Conservation (phyloP, 176 grass and related monocot genomes). For the Aegilops tauschii region DNA sequence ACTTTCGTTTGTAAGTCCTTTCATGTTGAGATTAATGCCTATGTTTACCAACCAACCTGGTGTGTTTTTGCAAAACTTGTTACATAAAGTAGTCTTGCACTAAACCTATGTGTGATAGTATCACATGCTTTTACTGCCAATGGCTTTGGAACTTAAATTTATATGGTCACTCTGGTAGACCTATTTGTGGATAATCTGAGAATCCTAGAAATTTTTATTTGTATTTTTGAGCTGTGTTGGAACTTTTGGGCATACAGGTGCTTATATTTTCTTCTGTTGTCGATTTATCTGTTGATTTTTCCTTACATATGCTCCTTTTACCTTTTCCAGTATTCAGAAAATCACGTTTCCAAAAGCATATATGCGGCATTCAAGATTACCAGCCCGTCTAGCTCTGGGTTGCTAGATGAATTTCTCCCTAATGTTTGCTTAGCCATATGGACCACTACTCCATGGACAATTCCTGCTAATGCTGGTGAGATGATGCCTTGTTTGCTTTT, state of each 20-base stretch:
- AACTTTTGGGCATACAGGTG: constrained; percentile 5
- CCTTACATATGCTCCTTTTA: constrained; percentile 10
- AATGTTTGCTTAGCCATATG: constrained; percentile 83
- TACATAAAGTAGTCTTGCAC: background rate
- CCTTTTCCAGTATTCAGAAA: constrained; percentile 80
- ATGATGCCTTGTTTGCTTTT: constrained; percentile 42
- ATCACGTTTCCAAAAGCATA: constrained; percentile 95
- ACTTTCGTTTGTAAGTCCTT: background rate
- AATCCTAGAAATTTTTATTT: background rate
- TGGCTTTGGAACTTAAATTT: background rate
- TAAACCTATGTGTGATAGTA: background rate
- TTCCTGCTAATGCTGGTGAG: constrained; percentile 98
- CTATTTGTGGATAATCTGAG: constrained; percentile 14
- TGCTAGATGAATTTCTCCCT: constrained; percentile 77
- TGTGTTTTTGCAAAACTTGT: background rate
- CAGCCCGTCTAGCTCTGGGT: constrained; percentile 38
- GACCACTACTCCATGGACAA: constrained; percentile 99
- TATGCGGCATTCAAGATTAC: constrained; percentile 89
- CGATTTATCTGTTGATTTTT: constrained; percentile 17
- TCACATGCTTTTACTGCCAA: background rate
- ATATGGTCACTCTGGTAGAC: background rate
- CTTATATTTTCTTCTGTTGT: background rate
- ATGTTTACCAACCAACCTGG: background rate
- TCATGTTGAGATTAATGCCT: background rate
- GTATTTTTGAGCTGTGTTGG: constrained; percentile 22